Base-by-base conservation (phyloP, 495 filamentous ascomycete genomes). In the Neurospora intermedia region DNA sequence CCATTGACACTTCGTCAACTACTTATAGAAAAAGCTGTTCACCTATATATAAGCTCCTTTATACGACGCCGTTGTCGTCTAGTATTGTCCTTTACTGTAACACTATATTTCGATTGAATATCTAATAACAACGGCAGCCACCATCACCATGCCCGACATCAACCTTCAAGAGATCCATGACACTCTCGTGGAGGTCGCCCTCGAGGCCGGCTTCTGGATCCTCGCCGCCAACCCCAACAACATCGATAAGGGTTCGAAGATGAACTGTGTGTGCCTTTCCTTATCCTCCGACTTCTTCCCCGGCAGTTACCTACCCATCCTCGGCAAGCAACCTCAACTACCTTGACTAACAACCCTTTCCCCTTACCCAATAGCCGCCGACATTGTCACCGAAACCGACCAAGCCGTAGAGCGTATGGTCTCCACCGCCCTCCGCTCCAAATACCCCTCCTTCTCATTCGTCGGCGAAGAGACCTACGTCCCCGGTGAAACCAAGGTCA, bases 371-470 rank as follows among this genome's bases (percentile, higher is more conserved):
- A 5, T 69, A 93, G 91, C 91, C 73, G 91, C 89, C 73, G 94
- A 97, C 80, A 87, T 96, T 42, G 93, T 97, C 41, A 97, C 94
- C 35, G 91, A 95, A 81, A 93, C 93, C 74, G 93, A 97, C 82
- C 89, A 88, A 75, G 93, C 91, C 2, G 91, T 97, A 59, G 93
- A 97, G 78, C 86, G 85, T 35, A 89, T 93, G 83, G 88, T 96
- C 70, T 89, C 88, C 5, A 84, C 84, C 2, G 84, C 83, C n/a
- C 85, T 97, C 39, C 84, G 80, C 59, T 77, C 84, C 35, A 84
- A 84, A 73, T 95, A 92, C 81, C 93, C 93, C 0, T 72, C 83
- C 74, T 94, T 90, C 82, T 80, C 84, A 76, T 94, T 96, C 80
- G 86, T 94, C 74, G 93, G 93, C 78, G 93, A 96, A 78, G 94